Base-by-base conservation (phyloP, 495 filamentous ascomycete species). In the Cudoniella acicularis region DNA sequence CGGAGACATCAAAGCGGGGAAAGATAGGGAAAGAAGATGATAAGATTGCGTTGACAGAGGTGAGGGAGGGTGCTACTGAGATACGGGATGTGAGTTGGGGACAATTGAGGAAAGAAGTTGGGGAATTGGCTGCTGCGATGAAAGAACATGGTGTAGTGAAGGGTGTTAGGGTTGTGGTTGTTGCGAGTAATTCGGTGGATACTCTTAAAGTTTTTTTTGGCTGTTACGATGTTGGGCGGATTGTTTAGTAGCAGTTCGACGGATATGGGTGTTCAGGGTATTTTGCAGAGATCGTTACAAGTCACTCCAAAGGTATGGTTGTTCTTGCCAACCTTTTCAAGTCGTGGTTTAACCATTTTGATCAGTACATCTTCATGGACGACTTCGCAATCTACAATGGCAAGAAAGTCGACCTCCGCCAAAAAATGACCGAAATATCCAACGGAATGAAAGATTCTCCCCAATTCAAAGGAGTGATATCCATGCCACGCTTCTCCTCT, bases 341-440 rank as follows among this genome's bases (percentile, higher is more conserved):
- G 17, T 17, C 1, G 13, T 18, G 21, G 1, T n/a, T 43, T 16
- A 16, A 46, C 47, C 24, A 50, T 16, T 30, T 23, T 48, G 56
- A 41, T 10, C 16, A 78, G 67, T 87, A 79, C 62, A 71, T 94
- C 23, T 92, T 94, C 64, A 81, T 91, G 72, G 90, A 94, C 60
- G 89, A 94, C 64, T 78, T 75, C 16, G 80, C 89, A 1, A 72
- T 92, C 18, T 94, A 94, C 63, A 94, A 92, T 66, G 87, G 87
- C 13, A 89, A 88, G 70, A 78, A 71, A 3, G 76, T 88, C 13
- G 89, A 92, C 66, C 70, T 94, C 21, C 79, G 87, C 21, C 59
- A 69, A 1, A 94, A 92, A 71, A 92, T 94, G 72, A 65, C 64
- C 10, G 83, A 89, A 30, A 76, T 92, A 30, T 75, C 85, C 1